phyloP scores from a whole-genome alignment of 305 asterid species.

The Fraxinus ornus region DNA sequence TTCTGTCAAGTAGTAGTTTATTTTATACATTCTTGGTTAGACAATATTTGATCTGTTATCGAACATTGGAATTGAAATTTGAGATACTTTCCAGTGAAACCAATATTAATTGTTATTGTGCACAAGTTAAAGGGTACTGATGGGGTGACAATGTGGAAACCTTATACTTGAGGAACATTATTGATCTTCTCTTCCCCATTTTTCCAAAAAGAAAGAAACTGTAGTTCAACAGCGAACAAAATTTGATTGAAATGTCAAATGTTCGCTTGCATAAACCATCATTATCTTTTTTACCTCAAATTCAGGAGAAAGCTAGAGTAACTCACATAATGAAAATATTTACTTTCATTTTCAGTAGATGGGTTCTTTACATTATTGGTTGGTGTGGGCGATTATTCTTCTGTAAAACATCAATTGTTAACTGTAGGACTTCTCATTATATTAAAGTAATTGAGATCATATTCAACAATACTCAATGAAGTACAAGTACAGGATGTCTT shows the following conservation, averaged over 20 bases:
- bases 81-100: constrained; percentile 18
- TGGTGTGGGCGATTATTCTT: neutral
- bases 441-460: neutral
- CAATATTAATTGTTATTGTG: neutral
- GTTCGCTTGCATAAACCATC: neutral
- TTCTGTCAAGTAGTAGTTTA: constrained; percentile 1
- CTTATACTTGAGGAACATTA: neutral
- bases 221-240: neutral
- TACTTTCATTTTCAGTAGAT: neutral
- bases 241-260: neutral
- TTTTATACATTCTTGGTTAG: neutral
- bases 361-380: neutral
- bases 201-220: neutral
- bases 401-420: neutral
- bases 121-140: neutral
- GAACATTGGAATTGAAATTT: constrained; percentile 5
- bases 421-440: neutral
- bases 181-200: neutral
- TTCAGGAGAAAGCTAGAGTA: neutral
- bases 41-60: neutral
- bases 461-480: neutral
- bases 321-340: neutral
- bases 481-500: neutral
- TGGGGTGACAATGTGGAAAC: neutral
- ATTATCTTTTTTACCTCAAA: neutral